Evolutionary conservation across 768 basidiomycete genomes (phyloP), one percentile per base, ranked within the genome.

Genomic region (Coprinopsis cinerea): DNA sequence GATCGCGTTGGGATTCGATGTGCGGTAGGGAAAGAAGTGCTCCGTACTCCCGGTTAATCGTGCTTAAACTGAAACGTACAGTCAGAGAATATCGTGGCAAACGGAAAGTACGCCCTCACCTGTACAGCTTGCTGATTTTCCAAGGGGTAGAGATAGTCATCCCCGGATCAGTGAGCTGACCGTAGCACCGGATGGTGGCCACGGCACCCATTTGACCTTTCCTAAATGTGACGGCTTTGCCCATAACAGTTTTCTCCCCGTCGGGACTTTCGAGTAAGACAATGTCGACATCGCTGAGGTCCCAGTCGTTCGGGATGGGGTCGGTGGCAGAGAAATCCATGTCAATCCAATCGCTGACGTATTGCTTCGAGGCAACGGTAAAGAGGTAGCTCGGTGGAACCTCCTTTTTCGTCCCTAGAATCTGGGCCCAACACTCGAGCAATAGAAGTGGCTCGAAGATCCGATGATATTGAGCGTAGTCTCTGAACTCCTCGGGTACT

Each of bases 371-470:
- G 23, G 70, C 73, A 35, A 98, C 75, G 52, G 79, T 83, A 65
- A 81, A 82, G 22, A 76, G 70, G 56, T 82, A 78, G 1, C 64
- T 62, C 4, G 82, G 76, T 40, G 68, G 72, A 6, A 51, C 53
- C 48, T 85, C 83, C 44, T 88, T 83, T 61, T 89, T 91, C 3
- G 90, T 82, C 55, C 89, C 81, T 6, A 74, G 60, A 20, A 95
- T 77, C 61, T 95, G 91, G 24, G 85, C 81, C 94, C 96, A 97
- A 54, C 89, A 83, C 66, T 99, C 96, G 51, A 89, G 69, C 17
- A 93, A 67, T 23, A 98, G 69, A 14, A 98, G 74, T 1, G 95
- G 93, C 61, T 91, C 82, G 62, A 96, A 92, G 39, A 85, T 73
- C 20, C 69, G 68, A 35, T 78, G 75, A 64, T 95, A 98, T 17